Base-by-base conservation (phyloP, 2,329 filamentous ascomycete genomes). In the Cordyceps tenuipes region DNA sequence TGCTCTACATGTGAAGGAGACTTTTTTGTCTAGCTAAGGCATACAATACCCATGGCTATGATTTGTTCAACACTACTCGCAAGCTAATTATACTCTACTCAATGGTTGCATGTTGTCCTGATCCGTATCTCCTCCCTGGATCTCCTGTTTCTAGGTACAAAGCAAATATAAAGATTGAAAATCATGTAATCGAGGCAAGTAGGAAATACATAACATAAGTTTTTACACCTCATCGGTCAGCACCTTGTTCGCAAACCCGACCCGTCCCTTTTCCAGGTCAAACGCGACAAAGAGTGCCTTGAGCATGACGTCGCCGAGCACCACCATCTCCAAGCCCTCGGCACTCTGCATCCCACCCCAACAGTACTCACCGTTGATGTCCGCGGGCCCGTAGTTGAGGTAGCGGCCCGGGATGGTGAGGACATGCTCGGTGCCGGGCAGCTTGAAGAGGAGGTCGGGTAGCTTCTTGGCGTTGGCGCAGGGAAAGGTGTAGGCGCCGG, bases 251-350 rank as follows among this genome's bases (percentile, higher is more conserved):
- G 77, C 78, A 62, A 80, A 75, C 1, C 78, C 78, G 29, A 75
- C 66, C 17, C 65, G 68, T 15, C 70, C 67, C 15, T 66, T 69
- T 53, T 76, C 73, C 12, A 79, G 64, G 53, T 91, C 87, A 70
- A 90, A 91, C 52, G 90, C 83, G 34, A 87, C 84, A 69, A 88
- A 91, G 63, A 89, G 78, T 59, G 82, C 82, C 82, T 94, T 94
- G 65, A 94, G 79, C 76, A 91, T 90, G 60, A 89, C 79, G 62
- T 92, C 89, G 10, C 90, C 90, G 60, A 92, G 82, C 68, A 95
- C 90, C 60, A 80, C 83, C 63, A 86, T 79, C 1, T 69, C 68
- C 54, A 77, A 66, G 26, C 68, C 68, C 17, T 72, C 73, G 48
- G 77, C 72, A 39, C 75, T 78, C 77, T 94, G 90, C 63, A 95